Base-by-base conservation (phyloP, 768 basidiomycete species). In the Ramaria sp. region DNA sequence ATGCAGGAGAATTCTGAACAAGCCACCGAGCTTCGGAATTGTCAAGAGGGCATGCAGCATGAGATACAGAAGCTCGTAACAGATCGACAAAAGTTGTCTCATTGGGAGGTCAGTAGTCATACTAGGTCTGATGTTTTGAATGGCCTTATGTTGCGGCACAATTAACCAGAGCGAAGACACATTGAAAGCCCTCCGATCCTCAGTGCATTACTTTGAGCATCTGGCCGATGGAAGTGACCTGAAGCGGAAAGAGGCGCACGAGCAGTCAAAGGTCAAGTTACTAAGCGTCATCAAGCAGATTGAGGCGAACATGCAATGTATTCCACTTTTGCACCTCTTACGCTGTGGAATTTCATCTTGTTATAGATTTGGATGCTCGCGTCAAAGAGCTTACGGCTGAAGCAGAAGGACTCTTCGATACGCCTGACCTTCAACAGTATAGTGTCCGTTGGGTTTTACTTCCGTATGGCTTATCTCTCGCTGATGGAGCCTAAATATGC, bases 121-220 rank as follows among this genome's bases (percentile, higher is more conserved):
- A 47, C 34, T 43, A 34, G 7, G 17, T 49, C 53, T 15, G 11
- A 27, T 7, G 7, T 22, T 30, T 20, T 54, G 19, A 45, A 45
- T 33, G 22, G 51, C 13, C n/a, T 1, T 37, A 37, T 37, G 34
- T 13, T 9, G 13, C 3, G 34, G 3, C 34, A 37, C 13, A 37
- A 9, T 13, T 46, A 38, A 22, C 45, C 58, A 90, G 87, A 75
- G 77, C 48, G 72, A 77, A 62, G 86, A 91, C 63, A 75, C 80
- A 1, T 63, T 88, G 33, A 76, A 78, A 38, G 79, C 84, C 61
- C 66, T 91, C 42, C 75, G 76, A 9, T 76, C 82, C 3, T 70
- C 81, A 0, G 73, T 88, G 33, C 71, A 85, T 58, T 91, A 90
- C 64, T 88, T 82, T 64, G 84, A 89, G 65, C 70, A 81, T 53